Percentiles rank a stretch among this genome's conserved stretches.
These are phyloP conservation scores for Magnusiomyces paraingens DNA, from an alignment of 1,139 yeast species.

Conservation along the genomic window DNA sequence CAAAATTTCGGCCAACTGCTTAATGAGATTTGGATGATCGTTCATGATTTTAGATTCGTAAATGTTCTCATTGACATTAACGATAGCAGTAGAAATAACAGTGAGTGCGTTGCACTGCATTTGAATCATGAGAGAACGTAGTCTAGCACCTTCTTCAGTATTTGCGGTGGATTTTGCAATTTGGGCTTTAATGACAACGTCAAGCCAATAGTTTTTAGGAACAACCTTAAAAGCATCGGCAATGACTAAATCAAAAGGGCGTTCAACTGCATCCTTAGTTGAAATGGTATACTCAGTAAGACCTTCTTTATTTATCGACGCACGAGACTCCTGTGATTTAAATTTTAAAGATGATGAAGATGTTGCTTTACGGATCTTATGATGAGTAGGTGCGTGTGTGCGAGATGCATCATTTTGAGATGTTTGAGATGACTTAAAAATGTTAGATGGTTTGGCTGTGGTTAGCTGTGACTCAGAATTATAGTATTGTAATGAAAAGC, in stretches of 20 bases:
- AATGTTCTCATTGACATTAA: constrained; percentile 35
- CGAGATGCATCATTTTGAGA: constrained; percentile 5
- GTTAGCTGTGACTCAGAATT: constrained; percentile 8
- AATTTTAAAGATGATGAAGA: background rate
- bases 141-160: constrained; percentile 46
- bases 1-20: constrained; percentile 62
- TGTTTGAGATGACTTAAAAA: constrained; percentile 3
- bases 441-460: constrained; percentile 4
- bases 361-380: constrained; percentile 7
- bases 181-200: constrained; percentile 55
- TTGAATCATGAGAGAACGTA: constrained; percentile 55
- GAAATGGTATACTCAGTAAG: constrained; percentile 23
- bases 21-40: constrained; percentile 67
- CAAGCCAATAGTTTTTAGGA: constrained; percentile 59
- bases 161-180: constrained; percentile 67
- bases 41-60: constrained; percentile 64
- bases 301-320: constrained; percentile 22
- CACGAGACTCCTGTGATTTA: background rate
- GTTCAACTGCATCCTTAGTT: constrained; percentile 25
- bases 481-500: constrained; percentile 29
- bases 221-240: constrained; percentile 53
- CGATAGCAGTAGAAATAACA: constrained; percentile 45
- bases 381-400: constrained; percentile 10
- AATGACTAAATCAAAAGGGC: constrained; percentile 50
- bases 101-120: constrained; percentile 66